Conservation (phyloP, 495 filamentous ascomycete genomes). For the Viridothelium virens region DNA sequence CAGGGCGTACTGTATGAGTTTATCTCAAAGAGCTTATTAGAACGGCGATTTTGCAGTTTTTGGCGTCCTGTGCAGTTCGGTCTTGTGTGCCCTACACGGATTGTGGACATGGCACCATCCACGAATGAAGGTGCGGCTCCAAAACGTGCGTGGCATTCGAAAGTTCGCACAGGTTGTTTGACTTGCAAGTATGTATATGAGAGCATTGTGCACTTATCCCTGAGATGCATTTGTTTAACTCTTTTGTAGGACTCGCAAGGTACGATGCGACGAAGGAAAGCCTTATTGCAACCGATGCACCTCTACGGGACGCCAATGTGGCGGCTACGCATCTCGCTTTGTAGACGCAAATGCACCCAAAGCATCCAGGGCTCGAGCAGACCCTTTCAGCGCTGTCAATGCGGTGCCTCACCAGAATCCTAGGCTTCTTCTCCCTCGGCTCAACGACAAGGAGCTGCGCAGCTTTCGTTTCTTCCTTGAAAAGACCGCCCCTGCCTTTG, state of each 20-base stretch:
- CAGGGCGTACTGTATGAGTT: background rate
- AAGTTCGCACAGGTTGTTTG: background rate
- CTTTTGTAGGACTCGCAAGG: slow-evolving; percentile 13
- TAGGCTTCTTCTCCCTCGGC: slow-evolving; percentile 1
- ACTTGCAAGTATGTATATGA: slow-evolving; percentile 1
- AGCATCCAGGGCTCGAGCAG: background rate
- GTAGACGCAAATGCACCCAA: background rate
- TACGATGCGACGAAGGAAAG: slow-evolving; percentile 22
- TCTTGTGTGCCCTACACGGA: no score
- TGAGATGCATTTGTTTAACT: background rate
- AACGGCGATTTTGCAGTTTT: no score
- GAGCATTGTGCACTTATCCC: background rate
- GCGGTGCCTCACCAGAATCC: background rate
- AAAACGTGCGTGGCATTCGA: background rate
- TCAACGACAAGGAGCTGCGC: background rate
- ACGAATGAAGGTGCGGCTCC: background rate
- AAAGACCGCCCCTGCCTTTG: slow-evolving; percentile 2
- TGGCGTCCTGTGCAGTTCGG: no score
- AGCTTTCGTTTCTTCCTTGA: slow-evolving; percentile 9
- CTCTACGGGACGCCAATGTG: slow-evolving; percentile 21
- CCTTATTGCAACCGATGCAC: slow-evolving; percentile 22
- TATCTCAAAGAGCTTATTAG: no score
- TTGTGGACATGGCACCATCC: background rate
- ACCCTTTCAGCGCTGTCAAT: background rate
- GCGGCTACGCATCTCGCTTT: slow-evolving; percentile 16